Evolutionary conservation across 2,329 filamentous ascomycete species (phyloP), one percentile per base, ranked within the genome.

Genomic region (Epichloe scottii): DNA sequence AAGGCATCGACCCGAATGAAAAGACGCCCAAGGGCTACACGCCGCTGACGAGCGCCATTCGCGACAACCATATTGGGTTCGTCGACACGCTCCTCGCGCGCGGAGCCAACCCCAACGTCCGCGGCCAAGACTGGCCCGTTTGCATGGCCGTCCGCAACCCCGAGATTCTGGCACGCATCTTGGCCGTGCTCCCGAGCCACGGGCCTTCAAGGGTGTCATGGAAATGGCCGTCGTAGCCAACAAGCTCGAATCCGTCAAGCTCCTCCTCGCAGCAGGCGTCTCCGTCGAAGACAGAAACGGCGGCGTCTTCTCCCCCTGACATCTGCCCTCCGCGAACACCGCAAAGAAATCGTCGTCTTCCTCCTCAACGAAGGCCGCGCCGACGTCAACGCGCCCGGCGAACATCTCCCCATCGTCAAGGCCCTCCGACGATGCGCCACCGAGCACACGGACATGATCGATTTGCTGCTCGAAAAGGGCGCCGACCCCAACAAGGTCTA

Each of bases 291-390:
- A 85, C 66, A 82, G 82, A 66, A 86, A 84, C 60, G 82, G 81
- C 19, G 84, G 84, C 49, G 83, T 86, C 46, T 87, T 87, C 68
- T 84, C 80, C 0, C 79, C 81, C 72, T 86, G 4, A 86, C 82
- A 0, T 83, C 80, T 0, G 80, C 81, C 8, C 78, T 85, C 51
- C 79, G 82, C 12, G 82, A 86, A 63, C 70, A 78, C 26, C 73
- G 74, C 57, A 77, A 74, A 43, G 74, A 77, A 0, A 84, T 85
- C 51, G 79, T 84, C 40, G 63, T 63, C 4, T 85, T 72, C 66
- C 72, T 86, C 10, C 69, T 86, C 52, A 72, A 78, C 46, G 75
- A 81, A 54, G 81, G 75, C 1, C 75, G 74, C 8, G 82, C 82
- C 0, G 79, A 85, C 58, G 74, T 80, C 43, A 85, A 85, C 60